Evolutionary conservation across 192 early-diverging fungal species (phyloP).

Genomic region (Irineochytrium annulatum): DNA sequence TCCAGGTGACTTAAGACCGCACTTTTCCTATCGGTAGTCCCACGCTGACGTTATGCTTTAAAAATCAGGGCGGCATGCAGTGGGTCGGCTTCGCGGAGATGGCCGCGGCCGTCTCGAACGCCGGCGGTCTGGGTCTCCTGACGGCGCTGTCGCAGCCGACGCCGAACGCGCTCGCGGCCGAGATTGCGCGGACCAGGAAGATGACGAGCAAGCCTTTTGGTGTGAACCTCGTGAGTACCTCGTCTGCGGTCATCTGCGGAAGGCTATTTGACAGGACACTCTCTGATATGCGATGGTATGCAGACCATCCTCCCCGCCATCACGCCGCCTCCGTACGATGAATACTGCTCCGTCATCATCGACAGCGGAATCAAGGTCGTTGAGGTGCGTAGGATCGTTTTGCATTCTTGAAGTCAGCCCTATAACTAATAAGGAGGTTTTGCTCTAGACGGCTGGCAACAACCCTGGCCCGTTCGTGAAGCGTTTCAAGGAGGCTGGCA

Average conservation of each 20-base stretch:
- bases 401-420: background rate
- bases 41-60: background rate
- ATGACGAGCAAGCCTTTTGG: slow-evolving; percentile 79
- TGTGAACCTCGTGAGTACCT: too few relatives aligned
- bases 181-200: slow-evolving; percentile 66
- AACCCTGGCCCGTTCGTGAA: slow-evolving; percentile 72
- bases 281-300: too few relatives aligned
- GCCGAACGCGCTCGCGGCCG: slow-evolving; percentile 65
- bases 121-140: slow-evolving; percentile 69
- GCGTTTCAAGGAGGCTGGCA: slow-evolving; percentile 64
- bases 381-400: slow-evolving; percentile 31
- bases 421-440: background rate
- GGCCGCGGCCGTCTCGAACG: slow-evolving; percentile 71
- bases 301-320: slow-evolving; percentile 77
- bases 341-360: slow-evolving; percentile 69
- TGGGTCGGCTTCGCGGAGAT: slow-evolving; percentile 66
- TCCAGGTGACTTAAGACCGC: slow-evolving; percentile 44
- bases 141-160: slow-evolving; percentile 78
- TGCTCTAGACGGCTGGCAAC: slow-evolving; percentile 67
- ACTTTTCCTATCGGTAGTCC: background rate
- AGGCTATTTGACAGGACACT: too few relatives aligned
- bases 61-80: slow-evolving; percentile 67
- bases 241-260: too few relatives aligned
- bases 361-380: slow-evolving; percentile 75
- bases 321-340: slow-evolving; percentile 72